Evolutionary conservation across 2,329 filamentous ascomycete genomes (phyloP), one percentile per base, ranked within the genome.

Genomic region (Diaporthe sp.): DNA sequence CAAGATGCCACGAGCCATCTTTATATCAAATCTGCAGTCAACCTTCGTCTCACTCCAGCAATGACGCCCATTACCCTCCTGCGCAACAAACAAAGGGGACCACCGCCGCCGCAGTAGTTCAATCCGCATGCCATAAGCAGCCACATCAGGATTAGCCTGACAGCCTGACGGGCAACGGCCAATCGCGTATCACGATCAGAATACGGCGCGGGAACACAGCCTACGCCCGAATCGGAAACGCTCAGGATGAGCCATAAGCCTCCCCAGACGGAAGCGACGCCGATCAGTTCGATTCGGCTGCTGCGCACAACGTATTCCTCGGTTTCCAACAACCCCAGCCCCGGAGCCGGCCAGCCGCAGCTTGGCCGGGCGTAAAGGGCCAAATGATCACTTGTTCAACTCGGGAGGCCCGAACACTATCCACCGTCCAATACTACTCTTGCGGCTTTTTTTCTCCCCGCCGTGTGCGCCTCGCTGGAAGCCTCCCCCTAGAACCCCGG

Each of bases 271-370:
- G 42, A n/a, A 52, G 61, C 45, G 8, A 17, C 22, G 61, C 30
- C 61, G 61, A 67, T 67, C 61, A 22, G 30, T n/a, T 55, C 25
- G 6, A 9, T 25, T 12, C 2, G 25, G 5, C n/a, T 25, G 50
- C 50, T 52, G n/a, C 50, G 52, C 28, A 64, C n/a, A n/a, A n/a
- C 61, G 61, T 67, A 67, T 67, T 67, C 61, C 61, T 67, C 61
- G 61, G 12, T 52, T 66, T 33, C 13, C 15, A 13, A 1, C 10
- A 25, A 25, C 5, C 52, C 54, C 55, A 5, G 33, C 5, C 55
- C 55, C 17, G 55, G 52, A 54, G 52, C 52, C 52, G 52, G 52
- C 25, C 5, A 10, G 35, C 35, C 35, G 42, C 42, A 17, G 8
- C 42, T 17, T 8, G 22, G 42, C 55, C 55, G 30, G 55, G 30